Evolutionary conservation across 129 eudicot species (phyloP).

Genomic region (Deinandra increscens): DNA sequence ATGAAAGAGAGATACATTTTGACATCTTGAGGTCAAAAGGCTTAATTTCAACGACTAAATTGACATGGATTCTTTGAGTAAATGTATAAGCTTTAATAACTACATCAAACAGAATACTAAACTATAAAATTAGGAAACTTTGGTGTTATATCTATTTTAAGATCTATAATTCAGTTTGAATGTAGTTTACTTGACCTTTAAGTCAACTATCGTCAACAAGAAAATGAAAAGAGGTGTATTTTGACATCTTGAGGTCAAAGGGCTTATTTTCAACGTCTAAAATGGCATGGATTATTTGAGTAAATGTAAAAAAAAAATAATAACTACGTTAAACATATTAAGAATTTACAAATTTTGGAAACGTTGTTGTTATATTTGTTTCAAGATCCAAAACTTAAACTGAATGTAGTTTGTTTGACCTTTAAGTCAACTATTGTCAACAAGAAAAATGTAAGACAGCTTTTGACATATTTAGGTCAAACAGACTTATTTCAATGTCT

Average conservation of each 20-base stretch:
- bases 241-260: neutral
- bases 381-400: neutral
- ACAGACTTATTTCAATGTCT: neutral
- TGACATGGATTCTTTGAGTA: neutral
- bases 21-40: neutral
- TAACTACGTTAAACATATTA: constrained; percentile 7
- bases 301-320: neutral
- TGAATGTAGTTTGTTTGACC: constrained; percentile 8
- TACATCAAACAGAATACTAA: neutral
- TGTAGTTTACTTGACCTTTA: constrained; percentile 1
- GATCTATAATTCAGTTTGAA: neutral
- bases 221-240: constrained; percentile 9
- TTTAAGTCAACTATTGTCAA: constrained; percentile 13
- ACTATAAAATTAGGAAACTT: neutral
- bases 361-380: constrained; percentile 1
- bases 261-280: too few relatives aligned
- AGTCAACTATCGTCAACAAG: constrained; percentile 17
- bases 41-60: neutral
- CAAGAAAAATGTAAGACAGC: neutral
- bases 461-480: constrained; percentile 14
- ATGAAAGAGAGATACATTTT: constrained; percentile 18
- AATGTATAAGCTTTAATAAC: too few relatives aligned
- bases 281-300: neutral
- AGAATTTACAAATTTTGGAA: neutral
- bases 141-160: neutral